Base-by-base conservation (phyloP, 305 asterid species). In the Rubia tinctorum region DNA sequence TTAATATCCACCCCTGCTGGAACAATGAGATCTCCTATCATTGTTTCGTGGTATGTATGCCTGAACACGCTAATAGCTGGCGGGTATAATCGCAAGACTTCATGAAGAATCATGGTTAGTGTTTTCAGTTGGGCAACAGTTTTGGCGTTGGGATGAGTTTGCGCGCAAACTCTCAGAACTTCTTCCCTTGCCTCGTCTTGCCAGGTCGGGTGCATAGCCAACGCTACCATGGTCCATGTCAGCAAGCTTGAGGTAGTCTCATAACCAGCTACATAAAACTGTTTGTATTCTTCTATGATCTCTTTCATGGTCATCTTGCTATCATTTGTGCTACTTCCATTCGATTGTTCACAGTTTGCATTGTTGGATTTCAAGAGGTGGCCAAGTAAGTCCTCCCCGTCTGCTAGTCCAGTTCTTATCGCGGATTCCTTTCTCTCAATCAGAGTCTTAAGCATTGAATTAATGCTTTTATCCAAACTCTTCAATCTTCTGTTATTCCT, bases 181-280 rank as follows among this genome's bases (percentile, higher is more conserved):
- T 87, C 87, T 72, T 85, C 78, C 70, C 92, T 84, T 55, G 92
- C 90, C 75, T 81, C 80, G 15, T 85, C 83, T 76, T 87, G 90
- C 90, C 88, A 85, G 61, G 81, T 75, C n/a, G 81, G 87, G 60
- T 87, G 87, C 85, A 85, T 85, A 37, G 88, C 82, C 75, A 86
- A 51, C 20, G 81, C 82, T 45, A 86, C 74, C 58, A 84, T 59
- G 3, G 87, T 81, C 87, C 88, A 84, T 23, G 86, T 79, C 71
- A 86, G 75, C 83, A 74, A 78, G 71, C 83, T 77, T 44, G 88
- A 71, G 30, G 86, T 82, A 49, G 88, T 86, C 71, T 84, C 86
- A 13, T 84, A 87, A 37, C 88, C 91, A 27, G 84, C 88, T 71
- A 82, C 78, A 75, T 82, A 84, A 56, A 84, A 84, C 13, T 58